Percentiles rank a stretch among this genome's conserved stretches.
Evolutionary conservation across 192 early-diverging fungal genomes (phyloP).

Genomic region (Backusella tarrabulga): DNA sequence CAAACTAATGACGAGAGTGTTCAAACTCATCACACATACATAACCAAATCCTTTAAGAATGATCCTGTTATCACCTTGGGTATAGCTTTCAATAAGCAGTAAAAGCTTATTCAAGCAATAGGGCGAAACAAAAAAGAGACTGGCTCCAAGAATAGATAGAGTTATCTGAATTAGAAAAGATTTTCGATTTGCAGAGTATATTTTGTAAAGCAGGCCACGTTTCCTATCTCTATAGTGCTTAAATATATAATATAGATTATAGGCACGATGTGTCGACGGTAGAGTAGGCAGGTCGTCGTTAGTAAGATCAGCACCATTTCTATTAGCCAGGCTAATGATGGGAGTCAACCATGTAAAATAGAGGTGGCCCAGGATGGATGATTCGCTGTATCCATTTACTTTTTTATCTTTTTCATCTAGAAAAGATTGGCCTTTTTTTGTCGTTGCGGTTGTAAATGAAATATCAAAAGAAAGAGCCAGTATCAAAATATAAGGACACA

Average conservation of each 20-base stretch:
- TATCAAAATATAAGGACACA: not conserved
- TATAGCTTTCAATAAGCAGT: slow-evolving; percentile 22
- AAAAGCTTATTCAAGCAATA: slow-evolving; percentile 24
- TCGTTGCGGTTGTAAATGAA: too few species aligned
- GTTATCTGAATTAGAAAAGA: not conserved
- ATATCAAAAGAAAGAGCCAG: not conserved
- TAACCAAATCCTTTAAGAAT: not conserved
- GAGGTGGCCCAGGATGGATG: too few species aligned
- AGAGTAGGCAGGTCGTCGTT: too few species aligned
- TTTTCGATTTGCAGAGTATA: not conserved
- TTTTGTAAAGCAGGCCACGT: not conserved
- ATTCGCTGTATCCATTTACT: too few species aligned
- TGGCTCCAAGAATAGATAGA: not conserved
- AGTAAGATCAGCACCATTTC: too few species aligned
- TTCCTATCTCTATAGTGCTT: not conserved
- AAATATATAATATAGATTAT: too few species aligned
- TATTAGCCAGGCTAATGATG: too few species aligned
- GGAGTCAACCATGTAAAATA: too few species aligned
- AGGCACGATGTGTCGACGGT: too few species aligned
- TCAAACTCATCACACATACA: not conserved
- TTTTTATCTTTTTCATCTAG: too few species aligned
- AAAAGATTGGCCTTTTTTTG: too few species aligned
- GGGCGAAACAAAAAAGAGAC: slow-evolving; percentile 27
- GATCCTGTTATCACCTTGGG: not conserved
- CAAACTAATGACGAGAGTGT: slow-evolving; percentile 36